A percentile compares a stretch with the other conserved stretches of the same genome.
Evolutionary conservation across 768 basidiomycete genomes (phyloP).

Genomic region (Kockovaella imperatae): DNA sequence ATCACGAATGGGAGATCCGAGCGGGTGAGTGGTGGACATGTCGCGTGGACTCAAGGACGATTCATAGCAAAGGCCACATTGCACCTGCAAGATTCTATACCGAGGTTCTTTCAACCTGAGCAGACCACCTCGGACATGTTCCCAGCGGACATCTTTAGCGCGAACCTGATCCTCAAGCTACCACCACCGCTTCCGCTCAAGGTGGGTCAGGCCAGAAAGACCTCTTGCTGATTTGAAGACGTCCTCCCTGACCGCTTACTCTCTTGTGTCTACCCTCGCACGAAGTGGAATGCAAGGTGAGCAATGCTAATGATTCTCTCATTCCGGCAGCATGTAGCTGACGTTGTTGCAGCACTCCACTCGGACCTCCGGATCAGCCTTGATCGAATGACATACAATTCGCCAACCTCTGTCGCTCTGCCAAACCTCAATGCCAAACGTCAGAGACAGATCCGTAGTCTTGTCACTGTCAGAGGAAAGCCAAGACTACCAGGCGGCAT

Average conservation of each 20-base stretch:
- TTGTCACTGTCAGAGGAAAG: conserved; percentile 24
- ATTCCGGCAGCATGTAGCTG: not conserved
- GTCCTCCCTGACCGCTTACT: conserved; percentile 32
- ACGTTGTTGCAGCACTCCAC: conserved; percentile 26
- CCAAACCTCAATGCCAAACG: conserved; percentile 29
- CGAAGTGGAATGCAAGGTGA: conserved; percentile 42
- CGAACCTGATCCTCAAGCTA: conserved; percentile 32
- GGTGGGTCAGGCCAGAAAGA: conserved; percentile 16
- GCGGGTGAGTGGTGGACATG: conserved; percentile 30
- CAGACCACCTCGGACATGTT: conserved; percentile 25
- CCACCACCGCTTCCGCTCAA: conserved; percentile 41
- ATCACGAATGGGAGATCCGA: conserved; percentile 41
- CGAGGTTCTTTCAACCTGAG: conserved; percentile 31
- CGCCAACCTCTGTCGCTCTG: conserved; percentile 20
- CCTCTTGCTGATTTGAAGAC: conserved; percentile 20
- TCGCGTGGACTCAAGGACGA: not conserved
- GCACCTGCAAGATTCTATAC: conserved; percentile 39
- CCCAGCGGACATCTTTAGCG: conserved; percentile 38
- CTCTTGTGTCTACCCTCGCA: conserved; percentile 36
- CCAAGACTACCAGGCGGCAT: conserved; percentile 35
- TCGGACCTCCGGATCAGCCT: conserved; percentile 32
- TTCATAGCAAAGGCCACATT: conserved; percentile 31
- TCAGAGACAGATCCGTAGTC: conserved; percentile 32
- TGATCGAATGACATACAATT: conserved; percentile 37
- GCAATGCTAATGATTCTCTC: not conserved